A percentile compares a stretch with the other conserved stretches of the same genome.
These are phyloP conservation scores for Ogataea allantospora DNA, from an alignment of 805 yeast genomes.

Conservation along the genomic window DNA sequence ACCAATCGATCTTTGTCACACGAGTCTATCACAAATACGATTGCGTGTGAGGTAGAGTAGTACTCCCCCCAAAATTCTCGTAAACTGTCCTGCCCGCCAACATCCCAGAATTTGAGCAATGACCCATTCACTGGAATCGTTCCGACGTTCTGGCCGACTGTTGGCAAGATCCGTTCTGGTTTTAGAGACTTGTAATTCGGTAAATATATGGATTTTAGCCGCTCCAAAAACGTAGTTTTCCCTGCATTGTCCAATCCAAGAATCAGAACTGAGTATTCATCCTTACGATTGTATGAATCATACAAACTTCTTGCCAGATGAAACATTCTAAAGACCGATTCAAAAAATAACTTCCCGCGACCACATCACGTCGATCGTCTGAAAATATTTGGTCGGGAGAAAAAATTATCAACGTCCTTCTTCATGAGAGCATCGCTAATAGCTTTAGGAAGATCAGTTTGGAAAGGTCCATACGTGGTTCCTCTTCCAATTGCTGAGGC, in stretches of 20 bases:
- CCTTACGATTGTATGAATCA: constrained; percentile 16
- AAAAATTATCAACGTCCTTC: constrained; percentile 3
- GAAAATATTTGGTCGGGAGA: neutral
- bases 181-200: constrained; percentile 45
- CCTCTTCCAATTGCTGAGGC: constrained; percentile 94
- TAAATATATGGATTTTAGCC: constrained; percentile 54
- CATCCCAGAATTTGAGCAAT: constrained; percentile 86
- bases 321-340: constrained; percentile 11
- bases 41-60: constrained; percentile 83
- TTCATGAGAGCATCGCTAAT: constrained; percentile 39
- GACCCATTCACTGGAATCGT: constrained; percentile 36
- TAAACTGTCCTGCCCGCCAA: constrained; percentile 90
- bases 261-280: constrained; percentile 67
- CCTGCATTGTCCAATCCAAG: constrained; percentile 96
- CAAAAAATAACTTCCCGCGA: neutral
- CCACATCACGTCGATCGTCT: constrained; percentile 5
- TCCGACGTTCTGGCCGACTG: constrained; percentile 89
- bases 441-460: constrained; percentile 50
- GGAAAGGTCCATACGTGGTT: constrained; percentile 88
- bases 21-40: constrained; percentile 89
- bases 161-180: constrained; percentile 74
- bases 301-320: constrained; percentile 17
- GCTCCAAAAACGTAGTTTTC: constrained; percentile 78
- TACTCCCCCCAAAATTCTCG: constrained; percentile 86
- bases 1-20: constrained; percentile 79